A percentile compares a stretch with the other conserved stretches of the same genome.
Conservation (phyloP, 2,329 filamentous ascomycete genomes). For the Clonostachys rhizophaga region DNA sequence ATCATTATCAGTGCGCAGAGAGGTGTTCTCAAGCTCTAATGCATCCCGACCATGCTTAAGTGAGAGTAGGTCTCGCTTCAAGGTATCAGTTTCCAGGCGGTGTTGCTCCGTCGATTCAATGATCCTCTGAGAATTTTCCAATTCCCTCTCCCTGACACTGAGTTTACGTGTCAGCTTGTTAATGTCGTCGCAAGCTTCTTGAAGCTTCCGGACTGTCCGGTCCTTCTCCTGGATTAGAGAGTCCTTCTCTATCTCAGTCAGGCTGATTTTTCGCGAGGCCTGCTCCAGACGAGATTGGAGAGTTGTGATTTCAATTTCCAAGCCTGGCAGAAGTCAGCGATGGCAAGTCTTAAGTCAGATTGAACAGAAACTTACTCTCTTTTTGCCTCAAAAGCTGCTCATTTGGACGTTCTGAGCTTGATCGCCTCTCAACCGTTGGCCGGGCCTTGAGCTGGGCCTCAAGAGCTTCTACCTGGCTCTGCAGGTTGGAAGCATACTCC, state of each 20-base stretch:
- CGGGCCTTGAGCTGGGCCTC: slow-evolving; percentile 42
- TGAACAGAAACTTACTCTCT: slow-evolving; percentile 39
- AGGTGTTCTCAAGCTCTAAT: slow-evolving; percentile 32
- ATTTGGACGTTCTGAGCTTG: slow-evolving; percentile 36
- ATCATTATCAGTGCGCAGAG: slow-evolving; percentile 34
- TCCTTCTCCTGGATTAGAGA: slow-evolving; percentile 61
- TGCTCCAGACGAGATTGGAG: slow-evolving; percentile 59
- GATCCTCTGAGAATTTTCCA: slow-evolving; percentile 34
- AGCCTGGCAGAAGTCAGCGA: slow-evolving; percentile 26
- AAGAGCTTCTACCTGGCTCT: slow-evolving; percentile 44
- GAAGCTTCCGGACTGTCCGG: slow-evolving; percentile 57
- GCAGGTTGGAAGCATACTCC: slow-evolving; percentile 46
- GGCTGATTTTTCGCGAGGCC: slow-evolving; percentile 55
- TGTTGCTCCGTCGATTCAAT: slow-evolving; percentile 33
- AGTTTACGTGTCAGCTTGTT: slow-evolving; percentile 40
- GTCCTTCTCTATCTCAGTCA: slow-evolving; percentile 60
- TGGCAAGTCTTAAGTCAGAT: too few species aligned
- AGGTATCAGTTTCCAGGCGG: slow-evolving; percentile 27
- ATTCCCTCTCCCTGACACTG: slow-evolving; percentile 31
- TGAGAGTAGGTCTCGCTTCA: slow-evolving; percentile 33
- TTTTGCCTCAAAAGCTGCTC: slow-evolving; percentile 46
- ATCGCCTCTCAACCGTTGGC: slow-evolving; percentile 31
- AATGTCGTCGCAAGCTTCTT: slow-evolving; percentile 55
- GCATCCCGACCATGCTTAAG: slow-evolving; percentile 29
- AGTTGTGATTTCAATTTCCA: slow-evolving; percentile 55